Conservation (phyloP, 345 rosid genomes). For the Acer yangbiense region DNA sequence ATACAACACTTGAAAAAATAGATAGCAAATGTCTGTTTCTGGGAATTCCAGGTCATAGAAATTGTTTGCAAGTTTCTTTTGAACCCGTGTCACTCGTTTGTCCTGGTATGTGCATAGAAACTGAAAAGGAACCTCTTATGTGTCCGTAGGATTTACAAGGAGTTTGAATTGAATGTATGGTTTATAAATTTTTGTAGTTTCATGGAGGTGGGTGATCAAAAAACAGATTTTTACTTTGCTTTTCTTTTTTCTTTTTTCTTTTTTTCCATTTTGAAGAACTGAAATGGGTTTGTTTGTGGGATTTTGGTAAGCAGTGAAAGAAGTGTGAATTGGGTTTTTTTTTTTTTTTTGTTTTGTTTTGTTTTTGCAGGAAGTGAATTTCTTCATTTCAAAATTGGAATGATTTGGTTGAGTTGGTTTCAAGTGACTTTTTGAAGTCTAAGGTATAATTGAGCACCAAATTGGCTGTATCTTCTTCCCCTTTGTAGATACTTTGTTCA, state of each 20-base stretch:
- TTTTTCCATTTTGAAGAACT: background rate
- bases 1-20: background rate
- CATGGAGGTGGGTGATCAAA: conserved; percentile 8
- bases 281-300: conserved; percentile 20
- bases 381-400: conserved; percentile 33
- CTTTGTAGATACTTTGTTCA: background rate
- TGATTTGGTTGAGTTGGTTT: conserved; percentile 20
- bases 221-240: background rate
- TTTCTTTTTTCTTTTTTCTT: background rate
- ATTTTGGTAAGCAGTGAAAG: background rate
- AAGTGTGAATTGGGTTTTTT: conserved; percentile 25
- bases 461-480: conserved; percentile 1
- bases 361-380: conserved; percentile 12
- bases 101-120: conserved; percentile 26
- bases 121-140: background rate
- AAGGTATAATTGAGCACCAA: conserved; percentile 21
- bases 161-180: conserved; percentile 12
- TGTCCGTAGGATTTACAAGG: conserved; percentile 24
- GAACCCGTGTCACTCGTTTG: conserved; percentile 37
- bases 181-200: conserved; percentile 16
- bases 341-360: background rate
- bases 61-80: conserved; percentile 15
- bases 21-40: conserved; percentile 27
- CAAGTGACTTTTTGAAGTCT: conserved; percentile 14
- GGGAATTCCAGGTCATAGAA: conserved; percentile 28